phyloP scores from a whole-genome alignment of 2,329 filamentous ascomycete species.

The Chaetomium strumarium region DNA sequence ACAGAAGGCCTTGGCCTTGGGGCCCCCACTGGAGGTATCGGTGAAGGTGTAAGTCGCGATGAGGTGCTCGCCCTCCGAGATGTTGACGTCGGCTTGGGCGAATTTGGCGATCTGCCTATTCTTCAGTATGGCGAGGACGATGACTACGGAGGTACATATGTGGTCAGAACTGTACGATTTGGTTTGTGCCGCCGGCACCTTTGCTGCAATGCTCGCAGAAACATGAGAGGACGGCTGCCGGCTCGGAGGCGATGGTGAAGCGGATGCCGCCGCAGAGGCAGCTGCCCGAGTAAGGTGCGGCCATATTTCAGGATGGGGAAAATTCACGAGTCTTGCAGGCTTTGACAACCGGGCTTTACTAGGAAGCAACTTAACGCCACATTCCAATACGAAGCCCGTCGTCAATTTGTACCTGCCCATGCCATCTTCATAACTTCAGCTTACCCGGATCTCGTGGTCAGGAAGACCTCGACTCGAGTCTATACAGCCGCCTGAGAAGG shows the following conservation, averaged over 20 bases:
- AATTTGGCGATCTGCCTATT: not conserved
- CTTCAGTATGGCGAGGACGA: too few relatives aligned
- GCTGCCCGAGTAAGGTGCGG: not conserved
- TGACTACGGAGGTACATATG: too few relatives aligned
- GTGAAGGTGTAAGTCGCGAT: not conserved
- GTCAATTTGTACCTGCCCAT: too few relatives aligned
- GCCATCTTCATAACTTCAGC: too few relatives aligned
- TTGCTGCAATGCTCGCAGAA: not conserved
- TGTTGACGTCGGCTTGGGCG: not conserved
- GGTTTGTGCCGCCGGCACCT: not conserved
- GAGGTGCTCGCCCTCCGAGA: not conserved
- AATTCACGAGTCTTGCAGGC: too few relatives aligned
- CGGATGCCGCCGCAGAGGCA: not conserved
- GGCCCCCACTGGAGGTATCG: not conserved
- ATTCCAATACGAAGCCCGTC: too few relatives aligned
- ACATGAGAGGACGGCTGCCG: not conserved
- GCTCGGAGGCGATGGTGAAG: not conserved
- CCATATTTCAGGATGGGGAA: not conserved
- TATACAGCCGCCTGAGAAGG: too few relatives aligned
- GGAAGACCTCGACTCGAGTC: too few relatives aligned
- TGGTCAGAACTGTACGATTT: not conserved
- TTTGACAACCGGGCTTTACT: too few relatives aligned
- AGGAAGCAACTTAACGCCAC: too few relatives aligned
- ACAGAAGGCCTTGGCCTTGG: not conserved
- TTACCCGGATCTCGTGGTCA: too few relatives aligned